Evolutionary conservation across 2,329 filamentous ascomycete species (phyloP), one percentile per base, ranked within the genome.

Genomic region (Peltaster fructicola): DNA sequence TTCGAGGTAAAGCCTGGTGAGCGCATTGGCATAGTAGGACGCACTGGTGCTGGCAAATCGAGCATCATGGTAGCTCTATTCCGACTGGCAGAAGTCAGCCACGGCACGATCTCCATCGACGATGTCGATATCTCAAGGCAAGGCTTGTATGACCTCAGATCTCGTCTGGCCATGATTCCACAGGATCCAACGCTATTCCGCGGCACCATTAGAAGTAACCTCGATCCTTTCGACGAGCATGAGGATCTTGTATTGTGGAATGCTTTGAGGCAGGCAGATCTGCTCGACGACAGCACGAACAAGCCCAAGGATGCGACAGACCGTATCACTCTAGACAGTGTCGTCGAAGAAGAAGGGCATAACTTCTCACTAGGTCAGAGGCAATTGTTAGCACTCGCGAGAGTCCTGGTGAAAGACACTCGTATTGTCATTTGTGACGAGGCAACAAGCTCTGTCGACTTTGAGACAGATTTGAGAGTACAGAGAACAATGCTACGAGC

Each of bases 361-460:
- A 92, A 91, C 51, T 91, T 90, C 56, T 88, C 79, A 0, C 69
- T 91, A 6, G 82, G 82, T 4, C 82, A 92, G 53, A 69, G 84
- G 5, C 84, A 92, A 51, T 65, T 92, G 23, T 88, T 92, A 77
- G 82, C 82, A 1, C 62, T 93, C 2, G 81, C 81, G 0, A 71
- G 84, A 2, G 84, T 82, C 50, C 82, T 91, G 37, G 69, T 68
- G 21, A 92, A 59, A 14, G 92, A 65, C 45, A 91, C 76, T 40
- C 92, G 91, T 53, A 92, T 80, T 12, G 68, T 68, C 13, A 76
- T 75, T 32, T 80, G 70, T 3, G 79, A 74, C 36, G 59, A 66
- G 34, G 64, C 65, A 29, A 93, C 72, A 16, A 93, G 61, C 36
- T 74, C 67, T n/a, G 68, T 61, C 22, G 78, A 77, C 52, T 78